phyloP scores from a whole-genome alignment of 345 rosid species.

The Excoecaria agallocha region DNA sequence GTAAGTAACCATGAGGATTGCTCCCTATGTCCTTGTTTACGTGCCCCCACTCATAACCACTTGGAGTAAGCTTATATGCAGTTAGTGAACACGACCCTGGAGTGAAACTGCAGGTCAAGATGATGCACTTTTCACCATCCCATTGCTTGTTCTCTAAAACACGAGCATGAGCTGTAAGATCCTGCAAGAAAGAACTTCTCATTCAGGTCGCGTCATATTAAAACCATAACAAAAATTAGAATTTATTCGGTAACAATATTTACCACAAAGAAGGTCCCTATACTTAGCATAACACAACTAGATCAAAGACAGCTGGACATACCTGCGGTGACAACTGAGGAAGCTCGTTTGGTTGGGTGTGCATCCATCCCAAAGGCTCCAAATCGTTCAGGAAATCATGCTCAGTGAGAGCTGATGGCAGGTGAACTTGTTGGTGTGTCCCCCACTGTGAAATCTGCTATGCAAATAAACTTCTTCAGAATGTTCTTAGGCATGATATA shows the following conservation, averaged over 20 bases:
- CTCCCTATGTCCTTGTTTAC: constrained; percentile 87
- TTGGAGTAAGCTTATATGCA: constrained; percentile 87
- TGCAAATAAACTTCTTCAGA: no score
- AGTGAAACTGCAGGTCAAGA: constrained; percentile 97
- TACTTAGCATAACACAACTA: no score
- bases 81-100: constrained; percentile 98
- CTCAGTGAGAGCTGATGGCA: constrained; percentile 89
- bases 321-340: constrained; percentile 98
- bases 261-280: no score
- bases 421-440: constrained; percentile 73
- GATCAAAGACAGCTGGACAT: not conserved
- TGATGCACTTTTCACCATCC: no score
- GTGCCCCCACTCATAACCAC: constrained; percentile 98
- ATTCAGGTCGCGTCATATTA: not conserved
- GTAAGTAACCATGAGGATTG: constrained; percentile 97
- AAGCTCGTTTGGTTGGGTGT: constrained; percentile 98
- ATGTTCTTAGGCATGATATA: no score
- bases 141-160: no score
- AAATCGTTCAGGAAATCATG: constrained; percentile 86
- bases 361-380: constrained; percentile 99
- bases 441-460: constrained; percentile 99
- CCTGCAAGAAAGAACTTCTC: no score
- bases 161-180: no score
- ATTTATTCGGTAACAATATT: no score
- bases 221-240: not conserved